phyloP scores from a whole-genome alignment of 345 rosid genomes.

The Brassica napus region DNA sequence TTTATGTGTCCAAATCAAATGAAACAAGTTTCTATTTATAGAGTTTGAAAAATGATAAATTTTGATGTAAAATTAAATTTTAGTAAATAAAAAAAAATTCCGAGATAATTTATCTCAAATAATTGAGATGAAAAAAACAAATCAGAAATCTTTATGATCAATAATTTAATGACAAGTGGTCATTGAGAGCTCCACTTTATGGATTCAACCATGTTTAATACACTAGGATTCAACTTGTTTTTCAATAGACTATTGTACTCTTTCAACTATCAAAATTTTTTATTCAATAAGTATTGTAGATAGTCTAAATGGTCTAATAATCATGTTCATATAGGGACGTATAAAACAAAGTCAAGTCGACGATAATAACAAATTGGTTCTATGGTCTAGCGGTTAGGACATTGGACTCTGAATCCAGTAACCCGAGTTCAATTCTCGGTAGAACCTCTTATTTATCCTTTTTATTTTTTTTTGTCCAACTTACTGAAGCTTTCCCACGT shows the following conservation, averaged over 20 bases:
- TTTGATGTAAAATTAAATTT: background rate
- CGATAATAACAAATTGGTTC: slow-evolving; percentile 38
- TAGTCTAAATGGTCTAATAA: background rate
- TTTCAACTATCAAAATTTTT: too few species aligned
- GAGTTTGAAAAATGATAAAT: background rate
- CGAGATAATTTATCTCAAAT: background rate
- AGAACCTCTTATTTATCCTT: slow-evolving; percentile 44
- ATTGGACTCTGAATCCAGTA: slow-evolving; percentile 94
- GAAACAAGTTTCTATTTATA: background rate
- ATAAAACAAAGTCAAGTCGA: background rate
- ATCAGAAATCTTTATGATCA: background rate
- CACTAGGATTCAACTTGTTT: too few species aligned
- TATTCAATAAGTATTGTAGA: too few species aligned
- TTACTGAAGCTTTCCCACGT: background rate
- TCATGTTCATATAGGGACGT: too few species aligned
- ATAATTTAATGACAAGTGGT: background rate
- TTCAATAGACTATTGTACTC: too few species aligned
- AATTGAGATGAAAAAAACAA: background rate
- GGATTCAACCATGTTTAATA: too few species aligned
- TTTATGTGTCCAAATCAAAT: background rate
- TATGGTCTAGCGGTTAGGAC: slow-evolving; percentile 93
- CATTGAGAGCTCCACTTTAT: background rate
- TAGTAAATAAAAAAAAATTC: too few species aligned
- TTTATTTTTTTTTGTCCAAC: background rate
- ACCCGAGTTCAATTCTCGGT: slow-evolving; percentile 93